Evolutionary conservation across 2,329 filamentous ascomycete genomes (phyloP), one percentile per base, ranked within the genome.

Genomic region (Fusarium fujikuroi): DNA sequence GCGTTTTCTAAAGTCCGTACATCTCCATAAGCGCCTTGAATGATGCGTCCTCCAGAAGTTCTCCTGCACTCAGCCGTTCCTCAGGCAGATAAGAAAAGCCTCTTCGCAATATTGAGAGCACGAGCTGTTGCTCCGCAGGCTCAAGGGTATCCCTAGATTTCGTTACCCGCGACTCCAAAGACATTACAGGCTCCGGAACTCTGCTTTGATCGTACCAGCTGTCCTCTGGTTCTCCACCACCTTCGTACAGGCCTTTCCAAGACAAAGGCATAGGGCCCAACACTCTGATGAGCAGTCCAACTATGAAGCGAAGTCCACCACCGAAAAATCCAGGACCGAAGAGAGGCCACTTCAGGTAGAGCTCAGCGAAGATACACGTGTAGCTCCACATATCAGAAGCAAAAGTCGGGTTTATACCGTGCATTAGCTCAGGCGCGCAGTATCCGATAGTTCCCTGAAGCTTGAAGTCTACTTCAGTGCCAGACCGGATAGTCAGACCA

Each of bases 61-160:
- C 34, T 11, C 39, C 25, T 7, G 60, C 50, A n/a, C 25, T 47
- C 0, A 32, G 2, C 2, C 52, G 25, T 8, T 58, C 1, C 5
- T 59, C 60, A 1, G 52, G 42, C 4, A 18, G 1, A 7, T 47
- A 28, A 3, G 16, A 58, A 12, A 63, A 28, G 4, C 42, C 32
- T 8, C 21, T 10, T 5, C 23, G 34, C 4, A 59, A 3, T 25
- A 54, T n/a, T 10, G 2, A 5, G 9, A 40, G 25, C 3, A 54
- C 46, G 0, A 60, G n/a, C 18, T 40, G 5, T 25, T 34, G 21
- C 25, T 40, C 46, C 3, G 11, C 12, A 2, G 44, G 34, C 9
- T 37, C 36, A 12, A 53, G 1, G 1, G 7, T 2, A 12, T 60
- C 25, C 11, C 9, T 0, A 4, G 44, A 30, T 9, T 11, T 1